Conservation (phyloP, 306 rosid species). For the Cicer arietinum region DNA sequence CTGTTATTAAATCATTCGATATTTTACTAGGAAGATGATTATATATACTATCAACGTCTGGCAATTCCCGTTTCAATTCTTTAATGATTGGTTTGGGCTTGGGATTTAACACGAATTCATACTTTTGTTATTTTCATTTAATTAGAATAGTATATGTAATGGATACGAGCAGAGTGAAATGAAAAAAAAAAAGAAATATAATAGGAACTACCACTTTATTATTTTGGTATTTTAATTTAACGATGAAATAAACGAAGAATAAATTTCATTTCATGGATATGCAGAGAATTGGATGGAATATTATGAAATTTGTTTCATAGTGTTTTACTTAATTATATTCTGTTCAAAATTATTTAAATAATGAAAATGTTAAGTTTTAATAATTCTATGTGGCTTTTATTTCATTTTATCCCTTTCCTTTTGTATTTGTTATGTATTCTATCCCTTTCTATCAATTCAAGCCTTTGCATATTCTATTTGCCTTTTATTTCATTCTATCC, state of each 20-base stretch:
- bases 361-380: not conserved
- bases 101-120: not conserved
- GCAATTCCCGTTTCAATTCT: constrained; percentile 5
- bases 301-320: not conserved
- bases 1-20: constrained; percentile 42
- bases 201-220: not conserved
- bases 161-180: not conserved
- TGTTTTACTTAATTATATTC: no score
- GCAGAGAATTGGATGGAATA: not conserved
- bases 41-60: constrained; percentile 4
- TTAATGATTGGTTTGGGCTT: constrained; percentile 27
- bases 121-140: not conserved
- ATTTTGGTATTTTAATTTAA: not conserved
- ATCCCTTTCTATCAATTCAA: not conserved
- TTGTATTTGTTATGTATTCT: not conserved
- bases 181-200: not conserved
- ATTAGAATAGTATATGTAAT: not conserved
- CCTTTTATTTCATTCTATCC: not conserved
- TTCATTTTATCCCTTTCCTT: not conserved
- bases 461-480: not conserved
- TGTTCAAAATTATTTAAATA: not conserved
- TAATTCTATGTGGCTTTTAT: not conserved
- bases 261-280: not conserved
- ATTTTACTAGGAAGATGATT: constrained; percentile 49
- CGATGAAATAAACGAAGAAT: not conserved